Conservation (phyloP, 805 yeast species). For the Maudiozyma pseudohumilis region DNA sequence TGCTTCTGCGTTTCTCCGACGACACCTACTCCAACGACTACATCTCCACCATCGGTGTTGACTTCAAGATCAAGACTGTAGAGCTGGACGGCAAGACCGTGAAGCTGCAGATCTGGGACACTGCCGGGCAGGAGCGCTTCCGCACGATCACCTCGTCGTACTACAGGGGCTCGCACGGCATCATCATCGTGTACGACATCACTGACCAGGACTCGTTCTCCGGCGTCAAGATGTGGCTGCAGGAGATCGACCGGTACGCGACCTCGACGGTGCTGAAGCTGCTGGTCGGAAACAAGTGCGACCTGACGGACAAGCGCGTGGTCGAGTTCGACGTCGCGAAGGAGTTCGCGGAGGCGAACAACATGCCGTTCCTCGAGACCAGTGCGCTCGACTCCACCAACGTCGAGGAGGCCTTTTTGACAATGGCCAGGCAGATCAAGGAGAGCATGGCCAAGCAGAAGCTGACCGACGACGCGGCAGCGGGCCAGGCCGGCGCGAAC, state of each 20-base stretch:
- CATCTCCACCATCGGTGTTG: constrained; percentile 96
- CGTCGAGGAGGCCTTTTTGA: constrained; percentile 96
- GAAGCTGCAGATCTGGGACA: constrained; percentile 97
- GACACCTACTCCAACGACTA: constrained; percentile 95
- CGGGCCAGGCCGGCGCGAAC: not conserved
- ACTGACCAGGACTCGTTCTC: constrained; percentile 95
- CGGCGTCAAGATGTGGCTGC: constrained; percentile 96
- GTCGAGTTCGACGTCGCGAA: constrained; percentile 94
- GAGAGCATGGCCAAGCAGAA: constrained; percentile 77
- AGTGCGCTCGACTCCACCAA: constrained; percentile 91
- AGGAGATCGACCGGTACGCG: constrained; percentile 96
- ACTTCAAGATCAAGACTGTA: constrained; percentile 78
- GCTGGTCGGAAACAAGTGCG: constrained; percentile 94
- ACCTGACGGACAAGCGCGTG: constrained; percentile 83
- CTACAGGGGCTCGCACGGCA: constrained; percentile 98
- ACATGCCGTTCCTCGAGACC: constrained; percentile 92
- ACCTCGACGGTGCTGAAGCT: constrained; percentile 95
- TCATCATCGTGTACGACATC: constrained; percentile 94
- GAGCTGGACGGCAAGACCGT: constrained; percentile 96
- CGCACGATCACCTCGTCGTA: constrained; percentile 95
- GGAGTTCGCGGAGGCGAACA: constrained; percentile 88
- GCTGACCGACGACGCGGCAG: constrained; percentile 21
- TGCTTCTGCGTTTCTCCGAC: constrained; percentile 90
- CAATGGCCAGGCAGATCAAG: constrained; percentile 98
- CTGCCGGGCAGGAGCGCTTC: constrained; percentile 98